A percentile compares a stretch with the other conserved stretches of the same genome.
Conservation (phyloP, 768 basidiomycete species). For the Collybia sordida region DNA sequence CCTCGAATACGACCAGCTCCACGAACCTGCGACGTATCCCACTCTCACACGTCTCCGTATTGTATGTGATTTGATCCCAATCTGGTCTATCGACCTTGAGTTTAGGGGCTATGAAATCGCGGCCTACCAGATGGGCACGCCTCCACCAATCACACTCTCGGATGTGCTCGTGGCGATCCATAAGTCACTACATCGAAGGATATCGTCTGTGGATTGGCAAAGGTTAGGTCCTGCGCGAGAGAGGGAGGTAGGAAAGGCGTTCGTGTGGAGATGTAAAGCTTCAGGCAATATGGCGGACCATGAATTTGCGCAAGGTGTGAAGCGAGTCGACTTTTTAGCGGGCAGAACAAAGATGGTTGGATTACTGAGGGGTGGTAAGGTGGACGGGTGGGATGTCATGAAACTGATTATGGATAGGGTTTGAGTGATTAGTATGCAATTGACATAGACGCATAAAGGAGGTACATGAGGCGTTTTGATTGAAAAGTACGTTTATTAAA, state of each 20-base stretch:
- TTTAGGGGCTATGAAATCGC: constrained; percentile 24
- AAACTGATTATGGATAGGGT: constrained; percentile 21
- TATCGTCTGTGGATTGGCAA: constrained; percentile 40
- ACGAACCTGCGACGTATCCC: constrained; percentile 56
- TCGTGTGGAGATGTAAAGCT: constrained; percentile 31
- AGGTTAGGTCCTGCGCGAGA: constrained; percentile 27
- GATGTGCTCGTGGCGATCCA: constrained; percentile 58
- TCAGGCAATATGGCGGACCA: constrained; percentile 11
- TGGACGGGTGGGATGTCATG: constrained; percentile 34
- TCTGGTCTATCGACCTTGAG: constrained; percentile 62
- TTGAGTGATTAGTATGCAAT: too few relatives aligned
- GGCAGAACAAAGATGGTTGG: constrained; percentile 50
- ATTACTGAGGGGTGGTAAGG: constrained; percentile 35
- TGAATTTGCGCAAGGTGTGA: constrained; percentile 51
- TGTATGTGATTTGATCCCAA: constrained; percentile 50
- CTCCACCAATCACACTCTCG: constrained; percentile 51
- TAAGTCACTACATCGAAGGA: constrained; percentile 41
- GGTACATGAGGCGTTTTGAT: too few relatives aligned
- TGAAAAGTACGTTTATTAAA: too few relatives aligned
- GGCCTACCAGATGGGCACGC: constrained; percentile 17
- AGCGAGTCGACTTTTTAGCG: constrained; percentile 58
- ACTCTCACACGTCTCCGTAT: constrained; percentile 54
- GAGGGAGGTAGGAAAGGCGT: constrained; percentile 34
- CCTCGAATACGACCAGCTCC: constrained; percentile 45
- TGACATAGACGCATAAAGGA: too few relatives aligned